These are phyloP conservation scores for Phytophthora cajani DNA, from an alignment of 352 stramenopile species.

Conservation along the genomic window DNA sequence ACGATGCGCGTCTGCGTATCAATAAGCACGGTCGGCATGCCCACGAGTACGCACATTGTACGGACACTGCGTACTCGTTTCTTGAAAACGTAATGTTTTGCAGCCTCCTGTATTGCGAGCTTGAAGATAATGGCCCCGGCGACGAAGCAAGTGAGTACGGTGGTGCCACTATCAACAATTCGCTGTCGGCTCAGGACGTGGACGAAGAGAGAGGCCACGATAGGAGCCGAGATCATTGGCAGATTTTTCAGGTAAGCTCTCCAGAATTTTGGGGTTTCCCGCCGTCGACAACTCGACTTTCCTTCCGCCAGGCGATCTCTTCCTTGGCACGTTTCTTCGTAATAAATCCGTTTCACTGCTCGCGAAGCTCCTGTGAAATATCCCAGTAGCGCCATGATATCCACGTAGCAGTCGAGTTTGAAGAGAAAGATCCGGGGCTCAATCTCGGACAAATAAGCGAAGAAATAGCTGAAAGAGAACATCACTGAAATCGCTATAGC, in stretches of 20 bases:
- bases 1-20: conserved; percentile 49
- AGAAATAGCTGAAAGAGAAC: conserved; percentile 1
- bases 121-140: conserved; percentile 26
- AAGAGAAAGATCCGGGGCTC: not conserved
- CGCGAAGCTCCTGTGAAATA: conserved; percentile 20
- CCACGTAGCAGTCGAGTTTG: conserved; percentile 35
- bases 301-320: not conserved
- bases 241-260: not conserved
- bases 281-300: not conserved
- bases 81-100: conserved; percentile 30
- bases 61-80: conserved; percentile 11
- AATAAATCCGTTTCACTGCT: conserved; percentile 23
- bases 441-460: conserved; percentile 1
- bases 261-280: not conserved
- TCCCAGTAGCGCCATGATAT: not conserved
- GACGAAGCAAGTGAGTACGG: not conserved
- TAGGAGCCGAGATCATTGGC: not conserved
- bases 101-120: conserved; percentile 37
- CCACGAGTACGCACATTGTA: conserved; percentile 45
- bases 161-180: not conserved
- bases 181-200: not conserved
- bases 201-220: not conserved
- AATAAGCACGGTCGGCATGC: conserved; percentile 46
- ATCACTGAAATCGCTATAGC: not conserved
- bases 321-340: conserved; percentile 24